Conservation (phyloP, 257 asterid genomes). For the Solanum medicagineum region DNA sequence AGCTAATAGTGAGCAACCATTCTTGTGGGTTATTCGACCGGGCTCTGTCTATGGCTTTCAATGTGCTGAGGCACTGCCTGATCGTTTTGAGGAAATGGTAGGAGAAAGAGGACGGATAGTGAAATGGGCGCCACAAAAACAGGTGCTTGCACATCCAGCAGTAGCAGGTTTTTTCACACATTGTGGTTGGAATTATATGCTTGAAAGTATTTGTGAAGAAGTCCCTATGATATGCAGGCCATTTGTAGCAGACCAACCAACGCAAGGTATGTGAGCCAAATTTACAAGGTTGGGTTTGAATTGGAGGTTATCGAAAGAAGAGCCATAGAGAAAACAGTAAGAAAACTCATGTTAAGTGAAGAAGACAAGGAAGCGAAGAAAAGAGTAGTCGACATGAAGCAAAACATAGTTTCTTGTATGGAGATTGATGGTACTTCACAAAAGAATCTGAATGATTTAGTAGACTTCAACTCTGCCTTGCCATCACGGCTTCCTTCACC, state of each 20-base stretch:
- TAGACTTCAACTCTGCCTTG: slow-evolving; percentile 6
- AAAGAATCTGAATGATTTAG: slow-evolving; percentile 10
- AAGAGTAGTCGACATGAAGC: slow-evolving; percentile 6
- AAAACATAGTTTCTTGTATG: slow-evolving; percentile 7
- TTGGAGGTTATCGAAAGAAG: slow-evolving; percentile 8
- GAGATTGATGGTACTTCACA: slow-evolving; percentile 12
- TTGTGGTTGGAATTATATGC: not conserved
- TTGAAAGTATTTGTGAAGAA: not conserved
- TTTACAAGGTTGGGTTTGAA: slow-evolving; percentile 23
- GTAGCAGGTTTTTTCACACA: not conserved
- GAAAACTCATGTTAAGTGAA: not conserved
- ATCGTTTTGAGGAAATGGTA: not conserved
- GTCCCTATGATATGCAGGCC: not conserved
- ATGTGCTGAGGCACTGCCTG: not conserved
- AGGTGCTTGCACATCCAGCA: not conserved
- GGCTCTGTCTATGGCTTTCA: fast-evolving
- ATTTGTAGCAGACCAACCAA: slow-evolving; percentile 14
- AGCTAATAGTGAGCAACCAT: slow-evolving; percentile 16
- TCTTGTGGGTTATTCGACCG: slow-evolving; percentile 41
- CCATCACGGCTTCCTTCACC: too few species aligned
- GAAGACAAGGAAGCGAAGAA: slow-evolving; percentile 2
- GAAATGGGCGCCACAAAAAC: not conserved
- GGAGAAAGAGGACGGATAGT: not conserved
- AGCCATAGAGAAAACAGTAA: slow-evolving; percentile 11
- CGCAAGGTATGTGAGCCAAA: slow-evolving; percentile 14